These are phyloP conservation scores for Guadua angustifolia DNA, from an alignment of 176 grass and related monocot species.

Conservation along the genomic window DNA sequence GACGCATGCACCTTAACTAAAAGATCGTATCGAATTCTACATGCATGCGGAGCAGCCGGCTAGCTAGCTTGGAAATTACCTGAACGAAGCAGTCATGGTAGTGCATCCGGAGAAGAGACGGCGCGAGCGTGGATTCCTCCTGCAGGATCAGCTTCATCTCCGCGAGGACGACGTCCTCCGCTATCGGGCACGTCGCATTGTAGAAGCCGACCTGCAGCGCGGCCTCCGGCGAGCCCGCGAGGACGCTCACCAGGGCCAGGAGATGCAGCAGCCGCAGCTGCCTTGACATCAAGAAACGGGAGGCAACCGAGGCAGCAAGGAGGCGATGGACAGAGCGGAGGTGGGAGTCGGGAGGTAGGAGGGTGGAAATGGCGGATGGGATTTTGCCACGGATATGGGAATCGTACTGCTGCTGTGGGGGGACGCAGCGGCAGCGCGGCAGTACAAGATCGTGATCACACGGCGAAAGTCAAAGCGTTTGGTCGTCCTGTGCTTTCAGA, in stretches of 20 bases:
- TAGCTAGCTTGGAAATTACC: neutral
- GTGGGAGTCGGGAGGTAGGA: neutral
- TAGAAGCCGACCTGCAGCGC: slow-evolving; percentile 54
- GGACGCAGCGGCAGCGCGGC: no score
- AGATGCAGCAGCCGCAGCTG: neutral
- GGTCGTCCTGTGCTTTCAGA: slow-evolving; percentile 43
- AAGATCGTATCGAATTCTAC: neutral
- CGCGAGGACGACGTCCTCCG: slow-evolving; percentile 50
- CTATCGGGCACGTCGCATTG: slow-evolving; percentile 41
- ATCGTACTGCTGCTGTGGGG: neutral
- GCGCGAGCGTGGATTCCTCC: slow-evolving; percentile 51
- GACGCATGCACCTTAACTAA: neutral
- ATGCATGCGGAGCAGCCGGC: neutral
- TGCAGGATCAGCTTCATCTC: slow-evolving; percentile 51
- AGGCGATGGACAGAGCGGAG: neutral
- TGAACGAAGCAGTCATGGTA: slow-evolving; percentile 74
- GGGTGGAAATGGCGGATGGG: neutral
- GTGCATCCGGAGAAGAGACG: slow-evolving; percentile 70
- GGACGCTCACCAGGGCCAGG: neutral
- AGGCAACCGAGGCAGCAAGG: no score
- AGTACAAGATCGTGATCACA: slow-evolving; percentile 12
- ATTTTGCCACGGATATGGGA: neutral
- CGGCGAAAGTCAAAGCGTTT: slow-evolving; percentile 31
- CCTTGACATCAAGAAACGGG: slow-evolving; percentile 30
- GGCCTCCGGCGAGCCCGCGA: slow-evolving; percentile 1